phyloP scores from a whole-genome alignment of 805 yeast genomes.

The Pichia occidentalis region DNA sequence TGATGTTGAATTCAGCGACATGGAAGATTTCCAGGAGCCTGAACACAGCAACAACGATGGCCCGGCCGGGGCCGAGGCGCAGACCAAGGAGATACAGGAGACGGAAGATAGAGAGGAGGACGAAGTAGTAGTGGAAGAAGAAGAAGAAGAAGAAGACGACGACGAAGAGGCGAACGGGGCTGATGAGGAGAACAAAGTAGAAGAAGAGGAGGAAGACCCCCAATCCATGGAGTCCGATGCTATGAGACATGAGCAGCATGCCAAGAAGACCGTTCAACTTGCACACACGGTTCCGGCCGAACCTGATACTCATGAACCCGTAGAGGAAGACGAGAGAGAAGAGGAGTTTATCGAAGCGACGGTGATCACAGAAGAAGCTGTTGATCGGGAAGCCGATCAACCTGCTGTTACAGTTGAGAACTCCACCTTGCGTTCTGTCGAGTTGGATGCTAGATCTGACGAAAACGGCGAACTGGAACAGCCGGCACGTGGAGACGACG shows the following conservation, averaged over 20 bases:
- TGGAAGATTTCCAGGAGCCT: constrained; percentile 13
- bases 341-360: too few species aligned
- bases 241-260: too few species aligned
- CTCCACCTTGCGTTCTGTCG: too few species aligned
- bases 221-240: too few species aligned
- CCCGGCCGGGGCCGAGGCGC: too few species aligned
- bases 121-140: background rate
- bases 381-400: too few species aligned
- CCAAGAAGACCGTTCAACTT: too few species aligned
- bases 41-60: background rate
- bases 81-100: constrained; percentile 1
- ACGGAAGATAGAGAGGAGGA: background rate
- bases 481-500: background rate
- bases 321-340: too few species aligned
- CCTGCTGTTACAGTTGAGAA: too few species aligned
- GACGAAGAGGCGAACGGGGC: constrained; percentile 1
- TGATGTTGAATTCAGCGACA: constrained; percentile 24
- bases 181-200: constrained; percentile 1
- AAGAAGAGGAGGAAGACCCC: constrained; percentile 9
- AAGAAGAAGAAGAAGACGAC: background rate
- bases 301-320: too few species aligned
- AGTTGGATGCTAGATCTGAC: constrained; percentile 1
- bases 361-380: too few species aligned
- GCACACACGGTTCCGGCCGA: too few species aligned
- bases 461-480: background rate